Base-by-base conservation (phyloP, 2,329 filamentous ascomycete species). In the Aspergillus neoniger region DNA sequence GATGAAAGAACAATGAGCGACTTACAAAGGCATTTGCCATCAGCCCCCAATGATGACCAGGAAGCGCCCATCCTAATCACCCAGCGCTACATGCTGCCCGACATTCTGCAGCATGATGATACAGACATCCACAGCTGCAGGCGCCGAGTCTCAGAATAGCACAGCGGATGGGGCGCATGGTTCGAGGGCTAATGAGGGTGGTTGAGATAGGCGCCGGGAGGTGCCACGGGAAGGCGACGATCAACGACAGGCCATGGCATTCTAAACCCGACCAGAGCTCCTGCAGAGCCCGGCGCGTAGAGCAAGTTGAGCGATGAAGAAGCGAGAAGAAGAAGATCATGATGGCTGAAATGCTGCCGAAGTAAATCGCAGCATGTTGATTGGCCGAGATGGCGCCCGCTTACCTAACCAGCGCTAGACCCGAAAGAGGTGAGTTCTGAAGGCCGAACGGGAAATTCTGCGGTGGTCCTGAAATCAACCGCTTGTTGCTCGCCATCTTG, bases 361-460 rank as follows among this genome's bases (percentile, higher is more conserved):
- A 65, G 67, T 70, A 69, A 59, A 67, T 67, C 51, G 10, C 38
- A 15, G 57, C 8, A 5, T 36, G 19, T 17, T 70, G 65, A 72
- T 73, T 72, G 71, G 71, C 49, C 32, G 48, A 17, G 60, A n/a
- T 61, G 57, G 21, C 57, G 49, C 48, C 44, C 25, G 58, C 58
- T 69, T 69, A 71, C 59, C 59, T 73, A 64, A 72, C 48, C 58
- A 6, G 51, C 60, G 55, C 73, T 74, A 76, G 50, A 39, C 72
- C 68, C n/a, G 25, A 71, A 65, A 21, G 38, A 66, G 72, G 52
- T 63, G 62, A 59, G 25, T 25, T 14, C 17, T 44, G 10, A 14
- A n/a, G 21, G 43, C 23, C 53, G 53, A 65, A 68, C 64, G 19
- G 69, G 73, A 76, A 77, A 72, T 76, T 75, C 72, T 76, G 71